Conservation (phyloP, 148 eudicot genomes). For the Persicaria maculosa region DNA sequence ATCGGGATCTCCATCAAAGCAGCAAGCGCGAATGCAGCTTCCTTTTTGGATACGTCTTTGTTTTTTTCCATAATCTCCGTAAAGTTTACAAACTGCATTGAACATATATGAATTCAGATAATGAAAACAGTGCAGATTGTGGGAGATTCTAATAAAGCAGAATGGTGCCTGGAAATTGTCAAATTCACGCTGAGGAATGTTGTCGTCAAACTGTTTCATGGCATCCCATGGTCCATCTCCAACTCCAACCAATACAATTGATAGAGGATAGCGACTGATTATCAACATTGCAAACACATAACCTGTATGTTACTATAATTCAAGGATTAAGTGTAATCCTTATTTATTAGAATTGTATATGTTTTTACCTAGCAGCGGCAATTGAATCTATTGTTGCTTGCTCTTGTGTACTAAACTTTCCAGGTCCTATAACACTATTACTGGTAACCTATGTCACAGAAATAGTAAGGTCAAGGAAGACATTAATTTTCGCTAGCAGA, state of each 20-base stretch:
- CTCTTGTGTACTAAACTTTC: conserved; percentile 63
- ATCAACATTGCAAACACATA: conserved; percentile 2
- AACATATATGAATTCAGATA: background rate
- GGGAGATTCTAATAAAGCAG: no score
- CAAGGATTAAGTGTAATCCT: no score
- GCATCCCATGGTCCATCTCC: conserved; percentile 95
- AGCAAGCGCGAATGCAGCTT: conserved; percentile 77
- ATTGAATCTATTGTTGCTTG: conserved; percentile 64
- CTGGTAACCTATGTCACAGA: conserved; percentile 39
- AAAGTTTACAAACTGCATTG: conserved; percentile 67
- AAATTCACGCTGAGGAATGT: conserved; percentile 66
- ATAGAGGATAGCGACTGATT: conserved; percentile 62
- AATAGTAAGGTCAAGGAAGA: background rate
- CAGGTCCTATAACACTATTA: conserved; percentile 33
- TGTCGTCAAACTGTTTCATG: conserved; percentile 72
- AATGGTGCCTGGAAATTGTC: conserved; percentile 75
- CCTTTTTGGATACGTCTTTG: conserved; percentile 42
- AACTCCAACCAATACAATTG: conserved; percentile 72
- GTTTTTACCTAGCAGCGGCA: conserved; percentile 59
- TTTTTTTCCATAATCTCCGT: conserved; percentile 65
- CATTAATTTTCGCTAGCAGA: background rate
- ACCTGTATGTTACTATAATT: background rate
- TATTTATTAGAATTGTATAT: background rate
- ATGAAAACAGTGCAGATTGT: background rate
- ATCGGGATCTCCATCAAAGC: conserved; percentile 81